These are phyloP conservation scores for Cytospora chrysosperma DNA, from an alignment of 2,329 filamentous ascomycete species.

Conservation along the genomic window DNA sequence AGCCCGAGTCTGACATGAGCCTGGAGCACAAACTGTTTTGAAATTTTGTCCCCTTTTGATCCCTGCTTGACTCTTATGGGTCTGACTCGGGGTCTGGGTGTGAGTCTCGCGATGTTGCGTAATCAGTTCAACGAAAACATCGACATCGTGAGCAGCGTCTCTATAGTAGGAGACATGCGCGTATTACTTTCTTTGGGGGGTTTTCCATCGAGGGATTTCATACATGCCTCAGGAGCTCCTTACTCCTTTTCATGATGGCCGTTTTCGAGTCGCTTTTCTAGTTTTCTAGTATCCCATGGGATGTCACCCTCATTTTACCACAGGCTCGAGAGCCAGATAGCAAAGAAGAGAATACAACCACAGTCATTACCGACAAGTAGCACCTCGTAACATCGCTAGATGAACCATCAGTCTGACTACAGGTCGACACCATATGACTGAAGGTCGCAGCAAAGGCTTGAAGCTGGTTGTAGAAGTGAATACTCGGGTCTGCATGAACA, in stretches of 20 bases:
- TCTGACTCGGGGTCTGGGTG: neutral
- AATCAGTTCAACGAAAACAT: neutral
- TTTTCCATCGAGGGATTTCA: neutral
- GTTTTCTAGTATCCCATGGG: neutral
- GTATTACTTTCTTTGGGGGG: neutral
- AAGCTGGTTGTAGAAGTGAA: neutral
- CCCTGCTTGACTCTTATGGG: too few relatives aligned
- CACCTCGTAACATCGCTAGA: neutral
- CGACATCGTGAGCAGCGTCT: too few relatives aligned
- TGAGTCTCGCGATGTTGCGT: neutral
- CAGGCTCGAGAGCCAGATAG: neutral
- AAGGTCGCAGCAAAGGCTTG: neutral
- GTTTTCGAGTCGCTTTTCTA: neutral
- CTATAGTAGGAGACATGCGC: too few relatives aligned
- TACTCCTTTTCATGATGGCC: neutral
- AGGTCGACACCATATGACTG: neutral
- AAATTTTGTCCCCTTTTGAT: neutral
- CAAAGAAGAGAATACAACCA: conserved; percentile 22
- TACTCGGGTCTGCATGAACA: neutral
- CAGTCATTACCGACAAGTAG: conserved; percentile 20
- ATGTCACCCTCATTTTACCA: neutral
- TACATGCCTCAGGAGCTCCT: neutral
- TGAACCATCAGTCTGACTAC: neutral
- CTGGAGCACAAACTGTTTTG: conserved; percentile 25
- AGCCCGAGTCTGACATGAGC: conserved; percentile 94